phyloP scores from a whole-genome alignment of 2,329 filamentous ascomycete genomes.

The Lachnellula arida region DNA sequence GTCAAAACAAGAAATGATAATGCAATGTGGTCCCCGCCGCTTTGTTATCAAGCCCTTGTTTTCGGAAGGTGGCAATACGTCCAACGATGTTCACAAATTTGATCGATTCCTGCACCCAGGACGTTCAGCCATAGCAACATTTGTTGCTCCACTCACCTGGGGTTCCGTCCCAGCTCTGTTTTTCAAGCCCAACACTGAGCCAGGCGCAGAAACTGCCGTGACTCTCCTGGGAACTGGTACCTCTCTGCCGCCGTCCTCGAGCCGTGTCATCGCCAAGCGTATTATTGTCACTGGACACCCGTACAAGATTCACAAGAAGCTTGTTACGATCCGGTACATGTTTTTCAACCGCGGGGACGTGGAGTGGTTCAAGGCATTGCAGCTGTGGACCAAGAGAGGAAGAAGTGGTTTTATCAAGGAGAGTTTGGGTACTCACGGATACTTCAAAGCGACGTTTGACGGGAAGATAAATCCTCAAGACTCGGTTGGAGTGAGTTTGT shows the following conservation, averaged over 20 bases:
- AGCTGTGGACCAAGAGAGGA: slow-evolving; percentile 88
- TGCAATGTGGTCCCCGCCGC: slow-evolving; percentile 85
- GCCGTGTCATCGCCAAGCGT: slow-evolving; percentile 85
- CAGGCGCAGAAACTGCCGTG: slow-evolving; percentile 47
- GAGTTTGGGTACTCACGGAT: slow-evolving; percentile 92
- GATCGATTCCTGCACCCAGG: slow-evolving; percentile 88
- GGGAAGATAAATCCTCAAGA: slow-evolving; percentile 94
- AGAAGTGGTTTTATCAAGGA: slow-evolving; percentile 92
- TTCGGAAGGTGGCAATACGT: slow-evolving; percentile 82
- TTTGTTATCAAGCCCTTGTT: slow-evolving; percentile 87
- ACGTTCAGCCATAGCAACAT: slow-evolving; percentile 80
- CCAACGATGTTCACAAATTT: slow-evolving; percentile 97
- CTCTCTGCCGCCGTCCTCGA: slow-evolving; percentile 69
- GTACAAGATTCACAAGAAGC: slow-evolving; percentile 97
- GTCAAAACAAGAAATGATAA: slow-evolving; percentile 85
- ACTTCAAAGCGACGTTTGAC: slow-evolving; percentile 99
- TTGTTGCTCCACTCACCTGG: slow-evolving; percentile 89
- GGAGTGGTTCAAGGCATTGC: slow-evolving; percentile 94
- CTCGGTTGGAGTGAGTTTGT: slow-evolving; percentile 82
- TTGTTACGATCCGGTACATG: slow-evolving; percentile 98
- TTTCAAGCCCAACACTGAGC: slow-evolving; percentile 61
- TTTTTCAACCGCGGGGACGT: slow-evolving; percentile 98
- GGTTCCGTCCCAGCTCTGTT: slow-evolving; percentile 86
- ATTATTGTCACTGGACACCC: slow-evolving; percentile 93
- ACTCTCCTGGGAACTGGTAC: slow-evolving; percentile 84